These are phyloP conservation scores for Aspergillus kassunensis DNA, from an alignment of 495 filamentous ascomycete species.

Conservation along the genomic window DNA sequence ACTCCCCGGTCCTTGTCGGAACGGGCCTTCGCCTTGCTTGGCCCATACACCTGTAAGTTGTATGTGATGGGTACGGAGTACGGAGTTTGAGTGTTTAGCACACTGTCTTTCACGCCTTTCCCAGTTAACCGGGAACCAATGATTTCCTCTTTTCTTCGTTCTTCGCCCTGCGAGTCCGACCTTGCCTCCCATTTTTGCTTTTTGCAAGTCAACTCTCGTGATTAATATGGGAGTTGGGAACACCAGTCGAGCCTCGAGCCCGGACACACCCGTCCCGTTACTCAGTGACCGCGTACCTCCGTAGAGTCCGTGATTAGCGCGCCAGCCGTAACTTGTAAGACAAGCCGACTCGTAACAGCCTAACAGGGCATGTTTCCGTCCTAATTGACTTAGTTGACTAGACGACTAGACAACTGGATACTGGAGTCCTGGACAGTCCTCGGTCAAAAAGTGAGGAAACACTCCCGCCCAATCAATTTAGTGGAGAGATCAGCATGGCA, in stretches of 20 bases:
- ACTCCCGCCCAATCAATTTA: neutral
- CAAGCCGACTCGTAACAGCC: neutral
- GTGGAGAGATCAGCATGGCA: too few species aligned
- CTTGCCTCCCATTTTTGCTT: neutral
- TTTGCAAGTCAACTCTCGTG: neutral
- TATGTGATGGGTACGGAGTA: too few species aligned
- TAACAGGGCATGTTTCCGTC: neutral
- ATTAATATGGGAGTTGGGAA: too few species aligned
- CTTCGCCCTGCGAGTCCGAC: neutral
- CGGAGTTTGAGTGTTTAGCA: too few species aligned
- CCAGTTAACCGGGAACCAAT: slow-evolving; percentile 14
- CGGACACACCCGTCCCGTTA: neutral
- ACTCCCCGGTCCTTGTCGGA: slow-evolving; percentile 2
- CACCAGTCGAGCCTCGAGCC: neutral
- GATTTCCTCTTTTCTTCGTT: slow-evolving; percentile 5
- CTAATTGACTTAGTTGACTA: too few species aligned
- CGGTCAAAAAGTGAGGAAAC: neutral
- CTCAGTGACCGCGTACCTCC: neutral
- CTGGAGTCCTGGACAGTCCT: too few species aligned
- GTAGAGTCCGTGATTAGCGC: slow-evolving; percentile 1
- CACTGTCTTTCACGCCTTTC: neutral
- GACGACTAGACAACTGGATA: too few species aligned
- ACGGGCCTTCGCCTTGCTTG: slow-evolving; percentile 4
- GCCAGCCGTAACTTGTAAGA: slow-evolving; percentile 1
- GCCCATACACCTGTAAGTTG: neutral